These are phyloP conservation scores for Xylaria venustula DNA, from an alignment of 495 filamentous ascomycete species.

Conservation along the genomic window DNA sequence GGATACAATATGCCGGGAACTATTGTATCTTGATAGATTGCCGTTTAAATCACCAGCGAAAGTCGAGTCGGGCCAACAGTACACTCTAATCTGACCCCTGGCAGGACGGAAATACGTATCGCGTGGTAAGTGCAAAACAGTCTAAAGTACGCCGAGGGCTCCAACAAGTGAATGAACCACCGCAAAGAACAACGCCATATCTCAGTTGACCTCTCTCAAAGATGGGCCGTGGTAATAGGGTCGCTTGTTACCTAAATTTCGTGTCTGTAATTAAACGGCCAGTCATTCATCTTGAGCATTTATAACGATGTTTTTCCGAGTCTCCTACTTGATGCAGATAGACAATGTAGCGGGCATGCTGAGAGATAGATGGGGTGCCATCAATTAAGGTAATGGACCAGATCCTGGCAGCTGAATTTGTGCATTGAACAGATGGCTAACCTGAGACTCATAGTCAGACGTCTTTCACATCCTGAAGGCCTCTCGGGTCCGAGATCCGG, in stretches of 20 bases:
- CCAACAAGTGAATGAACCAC: no score
- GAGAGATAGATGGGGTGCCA: not conserved
- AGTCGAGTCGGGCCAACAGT: no score
- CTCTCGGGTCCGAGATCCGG: slow-evolving; percentile 12
- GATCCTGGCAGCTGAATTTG: slow-evolving; percentile 9
- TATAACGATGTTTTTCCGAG: not conserved
- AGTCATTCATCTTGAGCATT: not conserved
- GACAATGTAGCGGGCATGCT: not conserved
- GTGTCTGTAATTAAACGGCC: not conserved
- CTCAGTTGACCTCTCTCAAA: not conserved
- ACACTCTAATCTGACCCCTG: not conserved
- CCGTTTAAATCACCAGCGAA: not conserved
- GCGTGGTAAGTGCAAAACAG: not conserved
- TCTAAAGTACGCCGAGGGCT: not conserved
- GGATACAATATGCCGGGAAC: slow-evolving; percentile 4
- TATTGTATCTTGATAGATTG: not conserved
- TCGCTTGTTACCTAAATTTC: not conserved
- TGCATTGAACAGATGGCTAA: slow-evolving; percentile 6
- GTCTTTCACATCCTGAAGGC: not conserved
- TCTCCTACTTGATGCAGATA: not conserved
- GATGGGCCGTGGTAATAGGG: not conserved
- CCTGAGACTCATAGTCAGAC: slow-evolving; percentile 8
- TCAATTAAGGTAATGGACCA: not conserved
- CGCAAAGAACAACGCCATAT: not conserved
- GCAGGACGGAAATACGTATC: not conserved